Evolutionary conservation across 2,329 filamentous ascomycete species (phyloP).

Genomic region (Emmonsiellopsis sp.): DNA sequence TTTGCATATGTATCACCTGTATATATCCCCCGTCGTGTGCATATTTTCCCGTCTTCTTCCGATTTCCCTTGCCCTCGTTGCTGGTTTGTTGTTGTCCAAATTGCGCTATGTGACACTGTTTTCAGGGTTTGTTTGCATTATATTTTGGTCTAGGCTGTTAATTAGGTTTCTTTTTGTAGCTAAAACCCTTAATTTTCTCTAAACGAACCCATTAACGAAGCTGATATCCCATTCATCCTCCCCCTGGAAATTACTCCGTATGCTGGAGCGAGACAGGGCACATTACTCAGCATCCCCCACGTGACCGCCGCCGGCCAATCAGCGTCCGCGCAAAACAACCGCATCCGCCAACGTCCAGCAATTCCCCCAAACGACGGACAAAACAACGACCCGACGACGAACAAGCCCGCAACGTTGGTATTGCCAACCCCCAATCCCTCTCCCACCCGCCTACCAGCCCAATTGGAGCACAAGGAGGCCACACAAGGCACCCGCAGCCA

Average conservation of each 20-base stretch:
- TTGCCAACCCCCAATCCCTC: constrained; percentile 3
- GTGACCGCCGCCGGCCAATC: constrained; percentile 26
- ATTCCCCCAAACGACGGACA: neutral
- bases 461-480: constrained; percentile 24
- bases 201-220: neutral
- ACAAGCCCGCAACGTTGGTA: constrained; percentile 10
- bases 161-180: neutral
- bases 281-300: constrained; percentile 14
- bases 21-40: neutral
- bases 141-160: neutral
- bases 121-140: neutral
- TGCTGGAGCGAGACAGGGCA: neutral
- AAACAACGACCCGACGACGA: constrained; percentile 17
- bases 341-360: constrained; percentile 21
- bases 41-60: neutral
- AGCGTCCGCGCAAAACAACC: constrained; percentile 25
- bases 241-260: neutral
- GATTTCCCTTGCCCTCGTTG: neutral
- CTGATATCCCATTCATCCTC: neutral
- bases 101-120: neutral
- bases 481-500: constrained; percentile 15
- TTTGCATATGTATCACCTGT: neutral
- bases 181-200: neutral
- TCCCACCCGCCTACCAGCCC: constrained; percentile 15
- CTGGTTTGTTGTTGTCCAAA: neutral